Conservation (phyloP, 306 rosid species). For the Prunus mume region DNA sequence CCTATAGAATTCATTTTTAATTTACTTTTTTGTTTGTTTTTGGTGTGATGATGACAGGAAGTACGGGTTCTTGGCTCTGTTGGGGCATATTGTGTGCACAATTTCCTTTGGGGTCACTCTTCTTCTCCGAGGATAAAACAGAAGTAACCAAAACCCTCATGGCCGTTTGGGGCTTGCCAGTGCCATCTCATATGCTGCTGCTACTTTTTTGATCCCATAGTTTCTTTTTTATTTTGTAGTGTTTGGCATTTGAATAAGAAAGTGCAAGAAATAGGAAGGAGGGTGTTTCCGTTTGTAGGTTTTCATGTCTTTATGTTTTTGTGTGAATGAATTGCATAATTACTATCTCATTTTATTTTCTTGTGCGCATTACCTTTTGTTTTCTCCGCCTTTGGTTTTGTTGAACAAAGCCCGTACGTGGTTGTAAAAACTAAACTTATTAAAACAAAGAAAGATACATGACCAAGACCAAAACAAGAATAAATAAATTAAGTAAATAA, state of each 20-base stretch:
- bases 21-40: conserved; percentile 11
- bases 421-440: too few relatives aligned
- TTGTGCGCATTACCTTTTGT: too few relatives aligned
- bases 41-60: conserved; percentile 28
- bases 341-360: too few relatives aligned
- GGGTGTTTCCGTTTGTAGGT: neutral
- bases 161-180: neutral
- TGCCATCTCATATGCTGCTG: neutral
- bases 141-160: conserved; percentile 1
- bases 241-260: neutral
- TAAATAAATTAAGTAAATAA: too few relatives aligned
- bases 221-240: neutral
- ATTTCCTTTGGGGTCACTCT: conserved; percentile 59
- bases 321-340: too few relatives aligned
- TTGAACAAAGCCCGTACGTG: too few relatives aligned
- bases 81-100: conserved; percentile 55
- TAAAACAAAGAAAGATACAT: too few relatives aligned
- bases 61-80: conserved; percentile 38
- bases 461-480: too few relatives aligned
- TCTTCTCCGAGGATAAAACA: conserved; percentile 34
- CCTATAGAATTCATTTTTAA: neutral
- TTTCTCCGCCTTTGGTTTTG: too few relatives aligned
- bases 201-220: neutral
- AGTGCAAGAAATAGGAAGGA: neutral
- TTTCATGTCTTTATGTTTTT: neutral